phyloP scores from a whole-genome alignment of 2,329 filamentous ascomycete species.

The Epichloe gansuensis region DNA sequence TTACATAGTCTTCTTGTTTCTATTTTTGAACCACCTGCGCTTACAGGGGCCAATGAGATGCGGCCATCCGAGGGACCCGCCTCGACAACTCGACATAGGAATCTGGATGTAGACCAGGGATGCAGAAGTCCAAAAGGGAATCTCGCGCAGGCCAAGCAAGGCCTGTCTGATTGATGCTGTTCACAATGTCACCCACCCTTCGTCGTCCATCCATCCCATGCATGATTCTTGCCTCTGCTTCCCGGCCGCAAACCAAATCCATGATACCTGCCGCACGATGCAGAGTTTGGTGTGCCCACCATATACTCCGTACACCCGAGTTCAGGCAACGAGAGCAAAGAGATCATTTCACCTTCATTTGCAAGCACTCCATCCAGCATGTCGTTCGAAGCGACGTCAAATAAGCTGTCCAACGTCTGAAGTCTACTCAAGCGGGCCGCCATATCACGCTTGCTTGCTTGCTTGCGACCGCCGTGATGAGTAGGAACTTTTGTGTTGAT shows the following conservation, averaged over 20 bases:
- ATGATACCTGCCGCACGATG: too few species aligned
- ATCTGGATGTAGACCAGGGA: background rate
- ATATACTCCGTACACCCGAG: background rate
- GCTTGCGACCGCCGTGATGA: too few species aligned
- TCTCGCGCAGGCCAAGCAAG: constrained; percentile 5
- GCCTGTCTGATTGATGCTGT: background rate
- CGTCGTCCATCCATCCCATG: background rate
- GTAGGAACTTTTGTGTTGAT: too few species aligned
- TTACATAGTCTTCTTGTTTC: constrained; percentile 26
- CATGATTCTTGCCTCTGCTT: background rate
- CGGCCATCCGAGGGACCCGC: background rate
- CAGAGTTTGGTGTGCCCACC: too few species aligned
- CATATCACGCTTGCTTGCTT: too few species aligned
- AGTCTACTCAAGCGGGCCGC: too few species aligned
- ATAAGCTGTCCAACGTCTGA: too few species aligned
- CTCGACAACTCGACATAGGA: background rate
- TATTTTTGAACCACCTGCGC: constrained; percentile 32
- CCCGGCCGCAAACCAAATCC: background rate
- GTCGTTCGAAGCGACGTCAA: too few species aligned
- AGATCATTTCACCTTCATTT: too few species aligned
- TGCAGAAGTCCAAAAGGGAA: constrained; percentile 5
- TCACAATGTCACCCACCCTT: constrained; percentile 6
- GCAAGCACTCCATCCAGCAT: too few species aligned
- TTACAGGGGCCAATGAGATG: constrained; percentile 30
- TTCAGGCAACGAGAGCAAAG: too few species aligned